Evolutionary conservation across 352 stramenopile species (phyloP), one percentile per base, ranked within the genome.

Genomic region (Phytopythium litorale): DNA sequence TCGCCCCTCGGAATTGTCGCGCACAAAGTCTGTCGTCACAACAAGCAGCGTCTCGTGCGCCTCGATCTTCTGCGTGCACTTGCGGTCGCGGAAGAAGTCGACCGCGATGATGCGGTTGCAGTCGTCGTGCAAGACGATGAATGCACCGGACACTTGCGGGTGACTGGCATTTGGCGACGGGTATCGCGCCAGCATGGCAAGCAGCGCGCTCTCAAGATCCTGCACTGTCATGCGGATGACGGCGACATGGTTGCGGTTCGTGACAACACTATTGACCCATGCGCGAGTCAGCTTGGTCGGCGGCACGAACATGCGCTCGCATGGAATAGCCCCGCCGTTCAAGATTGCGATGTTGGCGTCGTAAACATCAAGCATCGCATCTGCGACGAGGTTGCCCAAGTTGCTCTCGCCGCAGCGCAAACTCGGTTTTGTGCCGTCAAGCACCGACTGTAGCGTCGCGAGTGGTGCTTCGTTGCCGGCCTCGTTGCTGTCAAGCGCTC

Each of bases 11-110:
- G 28, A 38, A 12, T 40, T 38, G 32, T 56, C 50, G 7, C 50
- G 25, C 50, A 52, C 9, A 33, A 52, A 52, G 23, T 52, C 45
- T 5, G 45, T n/a, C 25, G 45, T 52, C 13, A 52, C 45, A 5
- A 52, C 45, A 5, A 52, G 45, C 45, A 52, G 45, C 45, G 45
- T 52, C 45, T 52, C 45, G 13, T 52, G 21, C 45, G 9, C 9
- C 4, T 12, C 28, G 16, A 56, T 56, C 50, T 56, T 56, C 6
- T 40, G 15, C 21, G 50, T 56, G 28, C 50, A 25, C 50, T 56
- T 28, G 50, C 50, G 50, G 50, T 56, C 50, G 50, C 50, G 50
- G 16, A 56, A 56, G 50, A 56, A 56, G 7, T 56, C 28, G 50
- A 56, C 19, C 1, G 18, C 28, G 3, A 18, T 56, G 50, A 52